A percentile compares a stretch with the other conserved stretches of the same genome.
These are phyloP conservation scores for Cutaneotrichosporon cyanovorans DNA, from an alignment of 1,284 basidiomycete species.

Conservation along the genomic window DNA sequence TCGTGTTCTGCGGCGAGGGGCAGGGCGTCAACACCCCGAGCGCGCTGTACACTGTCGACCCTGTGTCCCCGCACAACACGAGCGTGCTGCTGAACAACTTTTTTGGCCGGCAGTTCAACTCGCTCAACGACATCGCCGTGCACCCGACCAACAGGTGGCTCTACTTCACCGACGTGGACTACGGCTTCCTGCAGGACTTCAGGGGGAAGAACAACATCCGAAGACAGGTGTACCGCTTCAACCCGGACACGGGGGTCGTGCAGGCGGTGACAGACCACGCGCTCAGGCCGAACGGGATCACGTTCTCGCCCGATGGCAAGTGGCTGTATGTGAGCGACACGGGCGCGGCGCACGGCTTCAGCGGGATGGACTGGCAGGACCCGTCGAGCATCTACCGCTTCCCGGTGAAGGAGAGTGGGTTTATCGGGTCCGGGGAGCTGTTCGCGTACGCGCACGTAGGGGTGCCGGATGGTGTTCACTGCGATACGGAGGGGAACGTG, in stretches of 20 bases:
- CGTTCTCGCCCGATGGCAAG: slow-evolving; percentile 59
- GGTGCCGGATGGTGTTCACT: slow-evolving; percentile 55
- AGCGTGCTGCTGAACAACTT: slow-evolving; percentile 56
- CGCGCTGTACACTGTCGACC: slow-evolving; percentile 60
- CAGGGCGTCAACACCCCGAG: slow-evolving; percentile 55
- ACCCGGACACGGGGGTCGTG: slow-evolving; percentile 56
- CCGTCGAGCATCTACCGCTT: slow-evolving; percentile 60
- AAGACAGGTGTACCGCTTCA: slow-evolving; percentile 65
- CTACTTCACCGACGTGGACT: slow-evolving; percentile 51
- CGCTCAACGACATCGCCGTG: slow-evolving; percentile 67
- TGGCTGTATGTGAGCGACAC: slow-evolving; percentile 53
- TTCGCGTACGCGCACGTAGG: slow-evolving; percentile 65
- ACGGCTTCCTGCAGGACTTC: slow-evolving; percentile 54
- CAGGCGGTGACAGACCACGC: slow-evolving; percentile 65
- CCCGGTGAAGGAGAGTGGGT: slow-evolving; percentile 47
- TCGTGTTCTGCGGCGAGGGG: slow-evolving; percentile 63
- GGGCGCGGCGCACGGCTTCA: slow-evolving; percentile 43
- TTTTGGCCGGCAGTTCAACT: slow-evolving; percentile 71
- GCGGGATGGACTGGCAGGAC: slow-evolving; percentile 55
- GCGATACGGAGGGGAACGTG: slow-evolving; percentile 59
- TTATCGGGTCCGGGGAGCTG: slow-evolving; percentile 58
- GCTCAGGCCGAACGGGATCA: slow-evolving; percentile 42
- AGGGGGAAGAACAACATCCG: slow-evolving; percentile 58
- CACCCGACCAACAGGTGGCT: slow-evolving; percentile 51
- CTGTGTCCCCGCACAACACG: slow-evolving; percentile 54